Evolutionary conservation across 2,329 filamentous ascomycete species (phyloP).

Genomic region (Fusarium kyushuense): DNA sequence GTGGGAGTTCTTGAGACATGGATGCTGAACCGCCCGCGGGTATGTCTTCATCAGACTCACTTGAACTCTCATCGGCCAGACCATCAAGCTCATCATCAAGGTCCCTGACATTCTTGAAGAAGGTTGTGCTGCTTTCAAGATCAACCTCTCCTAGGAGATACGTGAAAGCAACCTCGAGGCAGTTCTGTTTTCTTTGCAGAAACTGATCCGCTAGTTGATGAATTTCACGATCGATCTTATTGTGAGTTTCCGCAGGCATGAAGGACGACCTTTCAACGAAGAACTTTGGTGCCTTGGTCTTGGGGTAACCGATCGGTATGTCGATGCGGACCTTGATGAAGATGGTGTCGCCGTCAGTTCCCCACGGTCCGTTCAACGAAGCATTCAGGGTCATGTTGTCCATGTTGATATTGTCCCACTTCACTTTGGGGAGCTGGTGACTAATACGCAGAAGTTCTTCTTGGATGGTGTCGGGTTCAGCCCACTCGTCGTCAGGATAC

Average conservation of each 20-base stretch:
- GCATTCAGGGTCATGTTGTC: conserved; percentile 68
- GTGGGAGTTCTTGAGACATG: conserved; percentile 72
- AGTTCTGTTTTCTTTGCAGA: conserved; percentile 69
- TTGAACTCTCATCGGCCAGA: conserved; percentile 81
- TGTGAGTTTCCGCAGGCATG: conserved; percentile 68
- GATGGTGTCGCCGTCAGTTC: conserved; percentile 65
- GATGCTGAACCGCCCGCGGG: conserved; percentile 65
- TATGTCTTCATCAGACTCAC: conserved; percentile 76
- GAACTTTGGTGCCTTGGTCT: conserved; percentile 68
- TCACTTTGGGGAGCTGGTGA: conserved; percentile 71
- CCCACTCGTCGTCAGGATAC: conserved; percentile 69
- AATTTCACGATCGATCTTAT: conserved; percentile 65
- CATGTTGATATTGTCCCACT: conserved; percentile 74
- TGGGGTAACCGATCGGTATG: conserved; percentile 71
- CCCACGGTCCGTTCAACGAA: conserved; percentile 75
- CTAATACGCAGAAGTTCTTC: conserved; percentile 74
- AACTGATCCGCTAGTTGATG: conserved; percentile 68
- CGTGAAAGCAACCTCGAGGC: conserved; percentile 70
- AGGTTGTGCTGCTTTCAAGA: conserved; percentile 69
- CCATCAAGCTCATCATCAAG: conserved; percentile 68
- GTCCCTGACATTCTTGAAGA: conserved; percentile 74
- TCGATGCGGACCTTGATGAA: conserved; percentile 72
- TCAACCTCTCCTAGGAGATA: conserved; percentile 74
- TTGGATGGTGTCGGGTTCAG: conserved; percentile 71
- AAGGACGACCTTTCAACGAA: conserved; percentile 71